Evolutionary conservation across 352 stramenopile genomes (phyloP).

Genomic region (Globisporangium nodosum): DNA sequence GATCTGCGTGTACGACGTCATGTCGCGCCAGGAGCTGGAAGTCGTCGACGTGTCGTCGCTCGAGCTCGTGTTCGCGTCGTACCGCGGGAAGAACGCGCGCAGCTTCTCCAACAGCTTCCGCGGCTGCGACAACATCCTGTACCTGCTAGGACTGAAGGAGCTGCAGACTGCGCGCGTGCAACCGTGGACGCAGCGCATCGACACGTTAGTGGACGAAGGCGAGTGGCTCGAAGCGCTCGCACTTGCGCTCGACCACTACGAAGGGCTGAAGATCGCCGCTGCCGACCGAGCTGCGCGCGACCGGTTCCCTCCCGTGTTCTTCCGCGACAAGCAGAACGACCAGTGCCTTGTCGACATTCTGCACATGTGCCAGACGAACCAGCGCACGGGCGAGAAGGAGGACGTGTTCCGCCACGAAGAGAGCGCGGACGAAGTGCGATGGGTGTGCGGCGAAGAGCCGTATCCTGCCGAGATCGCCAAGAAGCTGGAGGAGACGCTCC

Average conservation of each 20-base stretch:
- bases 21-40: constrained; percentile 94
- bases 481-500: constrained; percentile 80
- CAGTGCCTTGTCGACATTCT: constrained; percentile 87
- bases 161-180: constrained; percentile 89
- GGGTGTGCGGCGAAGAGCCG: constrained; percentile 73
- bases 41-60: constrained; percentile 92
- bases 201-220: constrained; percentile 92
- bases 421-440: constrained; percentile 78
- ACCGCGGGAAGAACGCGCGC: constrained; percentile 74
- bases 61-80: constrained; percentile 92
- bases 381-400: constrained; percentile 82
- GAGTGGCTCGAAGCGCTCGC: constrained; percentile 96
- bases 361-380: constrained; percentile 88
- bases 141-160: constrained; percentile 91
- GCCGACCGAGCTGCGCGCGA: constrained; percentile 77
- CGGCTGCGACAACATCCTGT: constrained; percentile 91
- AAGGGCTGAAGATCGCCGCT: constrained; percentile 84
- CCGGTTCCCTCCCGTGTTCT: constrained; percentile 85
- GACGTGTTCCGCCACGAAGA: constrained; percentile 84
- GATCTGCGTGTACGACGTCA: constrained; percentile 95
- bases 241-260: constrained; percentile 94
- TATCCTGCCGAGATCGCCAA: constrained; percentile 76
- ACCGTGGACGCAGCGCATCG: constrained; percentile 91
- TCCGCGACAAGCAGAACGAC: constrained; percentile 85
- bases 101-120: constrained; percentile 89